These are phyloP conservation scores for Exophiala sp. DNA, from an alignment of 2,329 filamentous ascomycete genomes.

Conservation along the genomic window DNA sequence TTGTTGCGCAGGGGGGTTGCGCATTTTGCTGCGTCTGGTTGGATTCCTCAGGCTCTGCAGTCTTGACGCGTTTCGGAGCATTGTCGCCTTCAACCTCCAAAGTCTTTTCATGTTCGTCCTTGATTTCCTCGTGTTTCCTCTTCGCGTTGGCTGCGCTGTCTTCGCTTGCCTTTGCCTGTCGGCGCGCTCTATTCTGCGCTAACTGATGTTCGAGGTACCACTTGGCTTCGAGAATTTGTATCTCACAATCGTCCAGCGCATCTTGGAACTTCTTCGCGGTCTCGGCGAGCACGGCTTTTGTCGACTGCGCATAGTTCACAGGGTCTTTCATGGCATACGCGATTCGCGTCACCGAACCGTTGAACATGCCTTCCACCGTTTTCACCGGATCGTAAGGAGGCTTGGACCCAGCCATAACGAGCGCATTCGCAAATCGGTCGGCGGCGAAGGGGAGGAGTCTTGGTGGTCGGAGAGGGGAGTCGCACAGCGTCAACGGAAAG, in stretches of 20 bases:
- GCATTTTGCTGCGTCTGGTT: background rate
- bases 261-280: conserved; percentile 29
- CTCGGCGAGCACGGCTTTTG: conserved; percentile 26
- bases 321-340: conserved; percentile 29
- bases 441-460: too few species aligned
- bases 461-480: background rate
- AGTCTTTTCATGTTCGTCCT: conserved; percentile 15
- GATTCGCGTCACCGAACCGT: conserved; percentile 28
- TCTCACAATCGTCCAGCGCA: conserved; percentile 29
- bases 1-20: too few species aligned
- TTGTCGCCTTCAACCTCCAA: conserved; percentile 13
- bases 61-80: conserved; percentile 25
- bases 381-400: conserved; percentile 26
- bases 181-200: conserved; percentile 21
- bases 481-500: background rate
- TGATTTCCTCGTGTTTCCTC: conserved; percentile 23
- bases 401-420: conserved; percentile 21
- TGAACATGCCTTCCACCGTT: conserved; percentile 28
- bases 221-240: conserved; percentile 29
- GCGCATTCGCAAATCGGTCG: conserved; percentile 5
- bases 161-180: conserved; percentile 26
- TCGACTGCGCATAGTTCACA: conserved; percentile 25
- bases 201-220: conserved; percentile 29
- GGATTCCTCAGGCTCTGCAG: conserved; percentile 17
- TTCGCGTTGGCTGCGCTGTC: conserved; percentile 22